Evolutionary conservation across 257 asterid species (phyloP).

Genomic region (Solanum ahanhuiri): DNA sequence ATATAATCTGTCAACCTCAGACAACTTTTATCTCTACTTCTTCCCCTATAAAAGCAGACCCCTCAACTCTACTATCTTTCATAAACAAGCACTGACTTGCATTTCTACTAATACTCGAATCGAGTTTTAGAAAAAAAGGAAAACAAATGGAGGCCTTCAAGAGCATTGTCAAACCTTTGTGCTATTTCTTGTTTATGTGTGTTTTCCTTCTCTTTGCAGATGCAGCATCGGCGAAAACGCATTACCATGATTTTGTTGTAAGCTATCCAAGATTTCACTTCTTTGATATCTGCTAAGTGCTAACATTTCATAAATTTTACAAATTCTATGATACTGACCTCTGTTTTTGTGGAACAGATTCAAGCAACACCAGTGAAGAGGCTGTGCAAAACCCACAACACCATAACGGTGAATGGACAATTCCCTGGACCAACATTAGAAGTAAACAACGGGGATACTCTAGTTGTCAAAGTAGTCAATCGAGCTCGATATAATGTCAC

Average conservation of each 20-base stretch:
- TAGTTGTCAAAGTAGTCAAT: constrained; percentile 55
- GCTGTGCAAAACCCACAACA: constrained; percentile 73
- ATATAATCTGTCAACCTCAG: constrained; percentile 38
- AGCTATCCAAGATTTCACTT: constrained; percentile 1
- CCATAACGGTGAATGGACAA: constrained; percentile 65
- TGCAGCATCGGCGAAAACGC: constrained; percentile 42
- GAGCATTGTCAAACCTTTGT: constrained; percentile 2
- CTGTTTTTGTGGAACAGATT: constrained; percentile 25
- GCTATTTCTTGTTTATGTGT: constrained; percentile 14
- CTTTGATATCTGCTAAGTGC: not conserved
- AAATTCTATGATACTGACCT: not conserved
- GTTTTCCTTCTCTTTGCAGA: constrained; percentile 22
- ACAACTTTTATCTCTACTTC: constrained; percentile 11
- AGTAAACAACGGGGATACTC: constrained; percentile 67
- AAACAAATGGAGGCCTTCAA: constrained; percentile 17
- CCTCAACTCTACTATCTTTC: constrained; percentile 17
- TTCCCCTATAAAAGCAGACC: constrained; percentile 27
- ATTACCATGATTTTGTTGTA: constrained; percentile 60
- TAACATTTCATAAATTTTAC: not conserved
- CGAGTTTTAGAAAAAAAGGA: not conserved
- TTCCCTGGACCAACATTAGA: constrained; percentile 70
- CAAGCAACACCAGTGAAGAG: constrained; percentile 83
- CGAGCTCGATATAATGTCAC: constrained; percentile 65
- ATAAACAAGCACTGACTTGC: constrained; percentile 3
- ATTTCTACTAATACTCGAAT: not conserved